These are phyloP conservation scores for Penicillium psychrofluorescens DNA, from an alignment of 495 filamentous ascomycete species.

Conservation along the genomic window DNA sequence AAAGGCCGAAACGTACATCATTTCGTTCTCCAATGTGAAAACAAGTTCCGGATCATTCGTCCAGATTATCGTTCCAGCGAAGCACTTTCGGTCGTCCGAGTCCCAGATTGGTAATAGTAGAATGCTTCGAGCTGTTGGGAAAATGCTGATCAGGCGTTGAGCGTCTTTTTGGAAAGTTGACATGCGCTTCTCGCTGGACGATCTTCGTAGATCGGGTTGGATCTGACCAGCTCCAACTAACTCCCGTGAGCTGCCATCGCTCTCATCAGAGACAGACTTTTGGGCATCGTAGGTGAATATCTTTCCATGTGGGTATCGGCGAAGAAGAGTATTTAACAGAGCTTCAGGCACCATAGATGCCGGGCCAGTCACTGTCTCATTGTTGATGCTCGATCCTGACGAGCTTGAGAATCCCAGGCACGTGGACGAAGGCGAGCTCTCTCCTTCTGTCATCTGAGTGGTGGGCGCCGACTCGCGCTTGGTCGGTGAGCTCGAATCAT, in stretches of 20 bases:
- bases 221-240: conserved; percentile 1
- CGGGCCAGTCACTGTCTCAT: conserved; percentile 19
- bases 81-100: conserved; percentile 50
- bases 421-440: conserved; percentile 1
- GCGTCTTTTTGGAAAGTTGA: conserved; percentile 11
- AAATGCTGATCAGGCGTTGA: conserved; percentile 11
- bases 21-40: conserved; percentile 36
- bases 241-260: conserved; percentile 1
- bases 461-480: neutral
- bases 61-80: conserved; percentile 53
- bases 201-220: conserved; percentile 26
- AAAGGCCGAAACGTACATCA: conserved; percentile 47
- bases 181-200: conserved; percentile 11
- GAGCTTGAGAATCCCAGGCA: conserved; percentile 15
- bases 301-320: conserved; percentile 51
- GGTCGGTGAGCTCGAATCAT: conserved; percentile 1
- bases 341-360: conserved; percentile 18
- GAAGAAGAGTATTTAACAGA: conserved; percentile 21
- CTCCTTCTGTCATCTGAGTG: neutral
- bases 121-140: conserved; percentile 15
- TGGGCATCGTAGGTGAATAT: conserved; percentile 50
- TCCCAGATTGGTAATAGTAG: conserved; percentile 51
- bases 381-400: conserved; percentile 10
- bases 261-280: conserved; percentile 16
- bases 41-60: conserved; percentile 31